Conservation (phyloP, 139 green algal species). For the Coelastrella sp. region DNA sequence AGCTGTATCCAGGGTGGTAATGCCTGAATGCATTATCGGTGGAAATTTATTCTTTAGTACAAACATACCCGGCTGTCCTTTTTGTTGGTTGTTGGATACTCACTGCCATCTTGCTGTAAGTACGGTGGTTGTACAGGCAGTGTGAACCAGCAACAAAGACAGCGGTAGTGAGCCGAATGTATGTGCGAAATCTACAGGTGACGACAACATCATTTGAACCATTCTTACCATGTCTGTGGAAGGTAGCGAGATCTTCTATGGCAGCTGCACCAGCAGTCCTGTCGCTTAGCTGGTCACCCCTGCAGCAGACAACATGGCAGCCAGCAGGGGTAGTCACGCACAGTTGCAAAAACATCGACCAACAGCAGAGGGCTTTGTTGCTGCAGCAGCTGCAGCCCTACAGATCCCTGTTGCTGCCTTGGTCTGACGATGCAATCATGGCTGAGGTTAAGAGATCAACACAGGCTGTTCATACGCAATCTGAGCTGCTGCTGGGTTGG, state of each 20-base stretch:
- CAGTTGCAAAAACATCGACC: not conserved
- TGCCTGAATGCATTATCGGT: constrained; percentile 16
- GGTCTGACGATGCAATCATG: no score
- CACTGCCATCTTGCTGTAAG: no score
- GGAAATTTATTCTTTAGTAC: not conserved
- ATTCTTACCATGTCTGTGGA: constrained; percentile 2
- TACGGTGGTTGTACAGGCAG: no score
- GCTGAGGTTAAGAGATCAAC: no score
- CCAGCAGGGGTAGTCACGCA: not conserved
- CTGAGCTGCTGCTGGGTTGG: not conserved
- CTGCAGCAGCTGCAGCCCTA: no score
- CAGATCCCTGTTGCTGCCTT: no score
- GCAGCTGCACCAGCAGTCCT: constrained; percentile 27
- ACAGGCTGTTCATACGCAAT: no score
- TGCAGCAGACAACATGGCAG: not conserved
- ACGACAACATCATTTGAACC: no score
- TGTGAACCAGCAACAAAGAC: not conserved
- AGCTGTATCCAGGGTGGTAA: constrained; percentile 30
- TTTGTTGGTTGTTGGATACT: no score
- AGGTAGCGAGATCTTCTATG: constrained; percentile 27
- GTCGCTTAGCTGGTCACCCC: constrained; percentile 16
- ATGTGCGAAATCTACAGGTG: no score
- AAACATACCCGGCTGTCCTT: not conserved
- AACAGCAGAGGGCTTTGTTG: not conserved
- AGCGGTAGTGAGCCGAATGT: not conserved